Evolutionary conservation across 352 stramenopile genomes (phyloP).

Genomic region (Plasmopara viticola): DNA sequence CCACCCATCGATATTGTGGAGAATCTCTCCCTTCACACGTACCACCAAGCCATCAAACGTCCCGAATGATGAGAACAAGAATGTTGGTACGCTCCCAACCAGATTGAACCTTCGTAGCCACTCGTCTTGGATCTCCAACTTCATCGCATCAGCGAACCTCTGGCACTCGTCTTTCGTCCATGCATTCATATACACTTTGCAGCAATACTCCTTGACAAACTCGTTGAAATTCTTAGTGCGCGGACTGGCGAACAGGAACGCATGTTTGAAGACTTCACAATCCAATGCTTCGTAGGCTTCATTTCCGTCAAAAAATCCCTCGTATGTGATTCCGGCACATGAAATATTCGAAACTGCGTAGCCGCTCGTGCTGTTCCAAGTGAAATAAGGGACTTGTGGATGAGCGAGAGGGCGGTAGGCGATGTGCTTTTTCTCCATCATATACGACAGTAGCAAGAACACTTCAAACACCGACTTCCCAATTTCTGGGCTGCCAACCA

Average conservation of each 20-base stretch:
- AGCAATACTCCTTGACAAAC: constrained; percentile 19
- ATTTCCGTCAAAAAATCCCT: constrained; percentile 14
- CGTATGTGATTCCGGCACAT: constrained; percentile 3
- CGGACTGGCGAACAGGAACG: constrained; percentile 22
- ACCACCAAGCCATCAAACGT: neutral
- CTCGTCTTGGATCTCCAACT: neutral
- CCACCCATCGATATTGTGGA: no score
- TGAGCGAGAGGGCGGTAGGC: neutral
- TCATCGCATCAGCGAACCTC: constrained; percentile 11
- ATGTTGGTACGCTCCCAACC: neutral
- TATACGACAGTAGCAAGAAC: constrained; percentile 17
- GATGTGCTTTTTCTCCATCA: constrained; percentile 14
- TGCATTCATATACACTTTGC: constrained; percentile 7
- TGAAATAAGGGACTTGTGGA: constrained; percentile 1
- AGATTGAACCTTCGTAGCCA: neutral
- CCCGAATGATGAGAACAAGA: neutral
- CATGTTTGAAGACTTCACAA: neutral
- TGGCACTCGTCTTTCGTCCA: constrained; percentile 20
- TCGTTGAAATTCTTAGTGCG: constrained; percentile 14
- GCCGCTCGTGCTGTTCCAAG: constrained; percentile 1
- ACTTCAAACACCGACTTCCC: constrained; percentile 19
- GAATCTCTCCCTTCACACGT: no score
- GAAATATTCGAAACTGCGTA: constrained; percentile 1
- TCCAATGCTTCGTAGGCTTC: constrained; percentile 3
- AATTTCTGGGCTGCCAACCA: constrained; percentile 15